Base-by-base conservation (phyloP, 495 filamentous ascomycete species). In the Trichoderma orchidacearum region DNA sequence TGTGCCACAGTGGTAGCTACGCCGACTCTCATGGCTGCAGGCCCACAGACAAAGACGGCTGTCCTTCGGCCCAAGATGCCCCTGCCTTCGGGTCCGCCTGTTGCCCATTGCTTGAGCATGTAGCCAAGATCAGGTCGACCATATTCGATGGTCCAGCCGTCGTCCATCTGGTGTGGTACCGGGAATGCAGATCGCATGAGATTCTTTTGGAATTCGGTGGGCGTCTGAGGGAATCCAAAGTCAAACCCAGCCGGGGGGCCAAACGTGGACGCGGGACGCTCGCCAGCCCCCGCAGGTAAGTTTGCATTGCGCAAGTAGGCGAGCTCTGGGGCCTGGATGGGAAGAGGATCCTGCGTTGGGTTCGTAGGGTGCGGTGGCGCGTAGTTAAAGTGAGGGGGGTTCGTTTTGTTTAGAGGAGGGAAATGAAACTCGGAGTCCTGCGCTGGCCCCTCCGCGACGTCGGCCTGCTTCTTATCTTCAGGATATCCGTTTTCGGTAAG, bases 21-120 rank as follows among this genome's bases (percentile, higher is more conserved):
- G 61, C 91, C 90, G 3, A 89, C 80, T 48, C 94, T 75, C 90
- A 97, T 94, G 52, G 77, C 72, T 21, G 88, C 85, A 28, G 92
- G 90, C 0, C 93, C 90, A 62, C 92, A 96, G 30, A 97, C 92
- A 65, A 93, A 96, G 9, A 96, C 87, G 61, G 92, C 95, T 0
- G 91, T 90, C 55, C 91, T 74, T 54, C 85, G 73, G 6, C 92
- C 92, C 54, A 94, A 87, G 31, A 80, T 84, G 36, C 85, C 79
- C 18, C 76, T 67, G 11, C 78, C 78, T 50, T 81, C 78, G 3
- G 70, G 56, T 8, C 78, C 78, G 21, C 76, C 77, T 17, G 75
- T 80, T 0, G 89, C 88, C 76, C 86, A 85, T 55, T 89, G 82
- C 54, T 78, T 80, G 31, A 97, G 76, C 78, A 94, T 89, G 65